These are phyloP conservation scores for Daldinia concentrica DNA, from an alignment of 495 filamentous ascomycete species.

Conservation along the genomic window DNA sequence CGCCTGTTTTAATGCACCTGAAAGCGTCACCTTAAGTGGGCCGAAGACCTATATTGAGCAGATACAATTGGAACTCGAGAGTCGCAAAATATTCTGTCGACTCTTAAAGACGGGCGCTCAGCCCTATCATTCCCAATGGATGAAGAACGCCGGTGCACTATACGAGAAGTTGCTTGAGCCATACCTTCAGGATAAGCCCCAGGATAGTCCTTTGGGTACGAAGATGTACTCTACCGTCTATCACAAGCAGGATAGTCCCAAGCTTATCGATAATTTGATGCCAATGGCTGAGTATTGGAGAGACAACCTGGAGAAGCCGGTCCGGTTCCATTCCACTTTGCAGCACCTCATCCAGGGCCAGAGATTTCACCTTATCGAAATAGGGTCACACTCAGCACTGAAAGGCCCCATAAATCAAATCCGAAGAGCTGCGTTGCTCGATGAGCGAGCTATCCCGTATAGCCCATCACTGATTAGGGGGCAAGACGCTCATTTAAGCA, in stretches of 20 bases:
- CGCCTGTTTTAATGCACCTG: background rate
- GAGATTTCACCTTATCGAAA: background rate
- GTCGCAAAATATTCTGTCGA: constrained; percentile 7
- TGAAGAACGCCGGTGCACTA: background rate
- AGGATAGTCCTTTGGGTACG: background rate
- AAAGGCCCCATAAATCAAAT: constrained; percentile 1
- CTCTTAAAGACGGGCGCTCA: background rate
- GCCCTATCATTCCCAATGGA: background rate
- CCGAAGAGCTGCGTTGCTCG: background rate
- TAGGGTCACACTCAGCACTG: background rate
- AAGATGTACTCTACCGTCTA: background rate
- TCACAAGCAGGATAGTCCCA: background rate
- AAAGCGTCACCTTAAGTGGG: constrained; percentile 59
- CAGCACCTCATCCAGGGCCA: background rate
- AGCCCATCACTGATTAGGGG: background rate
- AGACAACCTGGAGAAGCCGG: background rate
- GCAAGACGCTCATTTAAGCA: background rate
- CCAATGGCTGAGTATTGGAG: background rate
- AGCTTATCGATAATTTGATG: background rate
- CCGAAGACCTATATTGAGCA: constrained; percentile 50
- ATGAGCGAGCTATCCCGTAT: background rate
- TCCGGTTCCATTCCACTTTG: background rate
- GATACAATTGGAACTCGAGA: background rate
- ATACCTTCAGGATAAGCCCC: background rate
- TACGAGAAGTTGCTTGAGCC: background rate